These are phyloP conservation scores for Seminavis robusta DNA, from an alignment of 108 stramenopile genomes.

Conservation along the genomic window DNA sequence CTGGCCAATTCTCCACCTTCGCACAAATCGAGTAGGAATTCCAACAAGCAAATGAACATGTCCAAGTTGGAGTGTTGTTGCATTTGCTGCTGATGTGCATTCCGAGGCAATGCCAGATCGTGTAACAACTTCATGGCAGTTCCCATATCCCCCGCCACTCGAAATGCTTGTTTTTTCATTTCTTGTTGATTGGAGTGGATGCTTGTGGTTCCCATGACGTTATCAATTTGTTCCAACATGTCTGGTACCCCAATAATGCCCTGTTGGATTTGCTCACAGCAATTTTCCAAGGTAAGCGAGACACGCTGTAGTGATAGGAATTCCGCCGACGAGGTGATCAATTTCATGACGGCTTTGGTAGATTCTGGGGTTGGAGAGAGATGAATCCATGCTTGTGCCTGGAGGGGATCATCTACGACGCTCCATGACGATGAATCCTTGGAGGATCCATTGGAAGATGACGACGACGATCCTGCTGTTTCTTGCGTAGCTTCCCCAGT, in stretches of 20 bases:
- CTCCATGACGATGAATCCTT: neutral
- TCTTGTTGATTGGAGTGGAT: no score
- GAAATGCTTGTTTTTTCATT: constrained; percentile 85
- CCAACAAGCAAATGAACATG: constrained; percentile 72
- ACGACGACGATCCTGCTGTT: neutral
- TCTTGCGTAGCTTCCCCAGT: neutral
- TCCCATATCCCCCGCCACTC: constrained; percentile 87
- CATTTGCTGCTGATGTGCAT: neutral
- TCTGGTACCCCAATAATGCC: constrained; percentile 51
- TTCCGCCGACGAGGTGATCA: constrained; percentile 30
- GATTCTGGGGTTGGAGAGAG: constrained; percentile 14
- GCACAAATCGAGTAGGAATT: constrained; percentile 81
- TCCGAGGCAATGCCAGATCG: constrained; percentile 57
- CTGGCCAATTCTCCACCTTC: constrained; percentile 75
- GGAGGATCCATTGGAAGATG: no score
- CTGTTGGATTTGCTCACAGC: constrained; percentile 38
- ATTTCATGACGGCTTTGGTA: constrained; percentile 26
- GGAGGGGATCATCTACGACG: neutral
- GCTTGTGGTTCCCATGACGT: constrained; percentile 47
- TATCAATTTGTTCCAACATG: constrained; percentile 63
- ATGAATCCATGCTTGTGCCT: constrained; percentile 4
- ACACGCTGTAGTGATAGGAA: constrained; percentile 18
- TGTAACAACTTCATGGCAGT: constrained; percentile 75
- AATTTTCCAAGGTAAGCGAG: constrained; percentile 38
- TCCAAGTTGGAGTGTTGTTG: constrained; percentile 29